Evolutionary conservation across 805 yeast species (phyloP), one percentile per base, ranked within the genome.

Genomic region (Nakazawaea ambrosiae): DNA sequence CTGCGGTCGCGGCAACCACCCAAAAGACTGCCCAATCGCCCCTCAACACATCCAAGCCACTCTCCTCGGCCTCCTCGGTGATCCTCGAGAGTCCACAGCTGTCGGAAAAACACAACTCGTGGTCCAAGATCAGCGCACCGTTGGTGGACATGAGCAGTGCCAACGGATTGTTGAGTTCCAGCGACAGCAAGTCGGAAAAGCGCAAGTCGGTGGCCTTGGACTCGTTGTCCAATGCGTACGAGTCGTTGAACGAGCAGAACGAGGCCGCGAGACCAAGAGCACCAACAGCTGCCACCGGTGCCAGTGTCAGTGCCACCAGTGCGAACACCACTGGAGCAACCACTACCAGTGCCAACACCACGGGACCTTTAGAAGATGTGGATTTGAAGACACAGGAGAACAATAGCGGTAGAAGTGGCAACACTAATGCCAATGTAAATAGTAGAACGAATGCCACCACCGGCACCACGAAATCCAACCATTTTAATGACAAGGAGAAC

Each of bases 151-250:
- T 47, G 53, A 47, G 53, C 23, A 49, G 20, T 16, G 62, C 58
- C 8, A 56, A 44, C 35, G 62, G 62, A 12, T 54, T 53, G 17
- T 41, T 57, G 18, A 53, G 33, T 18, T 28, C 34, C 5, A 20
- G 22, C 20, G 41, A 27, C 25, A 28, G 15, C 28, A 47, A 48
- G 18, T 43, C 51, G 2, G 58, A 55, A 37, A 53, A 50, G 38
- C 51, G 61, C 16, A 55, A 55, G 31, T 54, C 60, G 8, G 50
- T 54, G 28, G 61, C 60, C 1, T 34, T 58, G 18, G 61, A 58
- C 42, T 51, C 59, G 7, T 45, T 59, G 18, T 51, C 59, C 4
- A 53, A 47, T 41, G 61, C 62, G 1, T 49, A 58, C 32, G 62
- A 58, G 32, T 49, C 58, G n/a, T 9, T 39, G 30, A 32, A 31